Evolutionary conservation across 331 rosid genomes (phyloP), one percentile per base, ranked within the genome.

Genomic region (Malus hybrid): DNA sequence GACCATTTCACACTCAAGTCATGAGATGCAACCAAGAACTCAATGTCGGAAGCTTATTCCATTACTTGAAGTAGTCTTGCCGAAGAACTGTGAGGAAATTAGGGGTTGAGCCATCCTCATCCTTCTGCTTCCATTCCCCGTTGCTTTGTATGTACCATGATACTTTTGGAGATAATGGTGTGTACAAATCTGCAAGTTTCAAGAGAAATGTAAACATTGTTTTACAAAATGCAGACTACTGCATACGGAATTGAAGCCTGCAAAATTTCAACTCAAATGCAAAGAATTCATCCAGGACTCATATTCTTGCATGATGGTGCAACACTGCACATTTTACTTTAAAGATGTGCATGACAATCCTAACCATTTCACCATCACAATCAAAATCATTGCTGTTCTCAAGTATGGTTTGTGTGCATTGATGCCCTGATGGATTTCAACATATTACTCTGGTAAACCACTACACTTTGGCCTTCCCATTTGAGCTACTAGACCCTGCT

Each of bases 131-230:
- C 93, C 93, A 84, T 70, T 89, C 91, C 16, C 63, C 64, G 70
- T 65, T 83, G 77, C 83, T 83, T 84, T 86, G 90, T 68, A 86
- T 55, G 79, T 71, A 89, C 93, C 93, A 89, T 30, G 88, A 85
- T 63, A 87, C 87, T 82, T 81, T 85, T 8, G 93, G 93, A 80
- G 93, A 87, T 81, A 89, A 75, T 56, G 91, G 91, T 28, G 91
- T 74, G 15, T 85, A 85, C 71, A 79, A 61, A 80, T 89, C 93
- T 89, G 88, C 77, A 55, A 24, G 71, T 72, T 32, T 24, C 29
- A 79, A 82, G 72, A 63, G 29, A 61, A 76, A 61, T 14, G 28
- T 20, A 28, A 33, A 33, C 10, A 33, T 13, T 33, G 10, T 65
- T 20, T 56, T 5, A 56, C 16, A 24, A 20, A 13, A 56, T 29